These are phyloP conservation scores for Aspergillus terreus DNA, from an alignment of 2,329 filamentous ascomycete species.

Conservation along the genomic window DNA sequence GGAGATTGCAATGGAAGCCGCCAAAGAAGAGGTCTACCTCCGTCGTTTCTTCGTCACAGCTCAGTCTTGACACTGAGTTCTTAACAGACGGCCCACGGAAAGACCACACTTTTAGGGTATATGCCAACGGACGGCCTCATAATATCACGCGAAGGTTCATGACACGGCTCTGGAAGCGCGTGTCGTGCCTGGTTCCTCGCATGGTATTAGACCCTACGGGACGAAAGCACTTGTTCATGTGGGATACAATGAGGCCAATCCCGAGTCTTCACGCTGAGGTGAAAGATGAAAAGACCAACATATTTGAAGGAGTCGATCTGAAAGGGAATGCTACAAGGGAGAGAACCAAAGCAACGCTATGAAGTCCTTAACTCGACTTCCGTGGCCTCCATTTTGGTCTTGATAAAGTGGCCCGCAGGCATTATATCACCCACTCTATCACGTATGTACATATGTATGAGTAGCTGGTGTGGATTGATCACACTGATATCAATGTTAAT, in stretches of 20 bases:
- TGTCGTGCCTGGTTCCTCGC: slow-evolving; percentile 31
- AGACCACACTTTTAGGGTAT: slow-evolving; percentile 30
- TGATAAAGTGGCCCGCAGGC: too few relatives aligned
- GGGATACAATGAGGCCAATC: slow-evolving; percentile 17
- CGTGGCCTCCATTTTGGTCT: too few relatives aligned
- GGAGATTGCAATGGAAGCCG: slow-evolving; percentile 28
- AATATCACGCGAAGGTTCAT: slow-evolving; percentile 38
- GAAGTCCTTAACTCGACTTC: too few relatives aligned
- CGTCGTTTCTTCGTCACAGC: slow-evolving; percentile 1
- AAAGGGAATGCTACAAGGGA: neutral
- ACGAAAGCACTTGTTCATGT: slow-evolving; percentile 25
- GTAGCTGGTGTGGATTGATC: too few relatives aligned
- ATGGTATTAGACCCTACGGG: slow-evolving; percentile 18
- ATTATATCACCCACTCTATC: too few relatives aligned
- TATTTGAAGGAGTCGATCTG: neutral
- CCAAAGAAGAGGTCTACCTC: slow-evolving; percentile 22
- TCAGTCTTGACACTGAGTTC: slow-evolving; percentile 21
- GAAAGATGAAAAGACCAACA: neutral
- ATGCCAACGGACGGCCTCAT: slow-evolving; percentile 36
- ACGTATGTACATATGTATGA: too few relatives aligned
- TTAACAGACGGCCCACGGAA: slow-evolving; percentile 36
- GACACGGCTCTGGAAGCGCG: slow-evolving; percentile 34
- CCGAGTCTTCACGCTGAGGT: neutral
- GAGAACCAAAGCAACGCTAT: neutral
- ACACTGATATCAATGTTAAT: too few relatives aligned